A percentile compares a stretch with the other conserved stretches of the same genome.
These are phyloP conservation scores for Cryptosporidium baileyi DNA, from an alignment of 169 alveolate genomes.

Conservation along the genomic window DNA sequence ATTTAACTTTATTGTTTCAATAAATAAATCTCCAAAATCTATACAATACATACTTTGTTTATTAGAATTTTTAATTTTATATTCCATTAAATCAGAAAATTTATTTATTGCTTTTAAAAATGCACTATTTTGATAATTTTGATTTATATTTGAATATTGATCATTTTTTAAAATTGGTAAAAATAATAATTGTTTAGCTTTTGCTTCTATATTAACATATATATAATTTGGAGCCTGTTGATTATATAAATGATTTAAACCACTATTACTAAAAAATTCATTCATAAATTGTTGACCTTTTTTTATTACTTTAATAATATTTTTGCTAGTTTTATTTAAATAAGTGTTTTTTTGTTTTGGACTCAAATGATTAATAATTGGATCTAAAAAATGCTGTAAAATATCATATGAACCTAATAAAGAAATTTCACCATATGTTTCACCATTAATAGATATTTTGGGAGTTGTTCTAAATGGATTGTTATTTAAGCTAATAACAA, in stretches of 20 bases:
- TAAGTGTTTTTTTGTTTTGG: constrained; percentile 22
- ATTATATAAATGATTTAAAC: neutral
- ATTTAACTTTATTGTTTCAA: constrained; percentile 1
- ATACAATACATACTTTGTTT: neutral
- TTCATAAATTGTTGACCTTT: constrained; percentile 31
- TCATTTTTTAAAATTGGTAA: constrained; percentile 3
- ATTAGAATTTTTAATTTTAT: neutral
- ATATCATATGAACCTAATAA: constrained; percentile 39
- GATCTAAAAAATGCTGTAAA: constrained; percentile 22
- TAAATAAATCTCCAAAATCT: constrained; percentile 18
- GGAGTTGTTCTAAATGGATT: constrained; percentile 38
- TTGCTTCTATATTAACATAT: constrained; percentile 13
- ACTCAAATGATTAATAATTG: constrained; percentile 46
- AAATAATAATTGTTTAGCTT: constrained; percentile 31
- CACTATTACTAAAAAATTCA: constrained; percentile 11
- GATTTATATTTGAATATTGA: neutral
- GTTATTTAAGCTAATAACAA: constrained; percentile 8
- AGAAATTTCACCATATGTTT: constrained; percentile 45
- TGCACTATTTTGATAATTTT: neutral
- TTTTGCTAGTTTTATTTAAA: constrained; percentile 29
- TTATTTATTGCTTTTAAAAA: neutral
- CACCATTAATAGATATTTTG: constrained; percentile 10
- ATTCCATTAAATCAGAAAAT: constrained; percentile 1
- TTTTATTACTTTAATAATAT: constrained; percentile 12
- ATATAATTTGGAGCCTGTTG: constrained; percentile 7